Evolutionary conservation across 495 filamentous ascomycete species (phyloP).

Genomic region (Podospora tetraspora): DNA sequence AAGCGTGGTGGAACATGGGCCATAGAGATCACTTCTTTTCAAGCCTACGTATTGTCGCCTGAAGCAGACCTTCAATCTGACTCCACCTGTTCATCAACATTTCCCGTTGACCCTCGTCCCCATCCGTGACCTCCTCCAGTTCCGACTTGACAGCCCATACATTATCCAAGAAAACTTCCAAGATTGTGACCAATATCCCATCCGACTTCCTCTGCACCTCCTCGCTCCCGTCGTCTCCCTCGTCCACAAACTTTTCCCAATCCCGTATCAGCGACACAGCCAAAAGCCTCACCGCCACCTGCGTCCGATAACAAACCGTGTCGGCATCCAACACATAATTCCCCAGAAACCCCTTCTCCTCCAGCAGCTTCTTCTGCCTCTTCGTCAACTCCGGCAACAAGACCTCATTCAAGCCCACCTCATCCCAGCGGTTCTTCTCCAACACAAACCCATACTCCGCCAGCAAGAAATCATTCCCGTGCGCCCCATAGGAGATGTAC

Average conservation of each 20-base stretch:
- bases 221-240: constrained; percentile 30
- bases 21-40: neutral
- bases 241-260: constrained; percentile 38
- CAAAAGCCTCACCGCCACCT: constrained; percentile 57
- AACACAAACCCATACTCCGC: constrained; percentile 81
- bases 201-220: constrained; percentile 29
- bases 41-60: constrained; percentile 22
- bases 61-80: constrained; percentile 26
- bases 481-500: constrained; percentile 71
- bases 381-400: constrained; percentile 51
- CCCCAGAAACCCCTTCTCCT: constrained; percentile 58
- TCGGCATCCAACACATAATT: constrained; percentile 58
- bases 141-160: constrained; percentile 3
- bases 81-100: constrained; percentile 23
- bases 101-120: constrained; percentile 17
- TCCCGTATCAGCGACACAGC: constrained; percentile 25
- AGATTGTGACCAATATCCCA: constrained; percentile 1
- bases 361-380: constrained; percentile 46
- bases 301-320: constrained; percentile 65
- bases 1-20: neutral
- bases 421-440: constrained; percentile 61
- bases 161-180: constrained; percentile 7
- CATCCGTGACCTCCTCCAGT: constrained; percentile 13
- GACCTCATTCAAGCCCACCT: constrained; percentile 61
- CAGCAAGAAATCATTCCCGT: constrained; percentile 76